These are phyloP conservation scores for Themeda triandra DNA, from an alignment of 176 grass and related monocot genomes.

Conservation along the genomic window DNA sequence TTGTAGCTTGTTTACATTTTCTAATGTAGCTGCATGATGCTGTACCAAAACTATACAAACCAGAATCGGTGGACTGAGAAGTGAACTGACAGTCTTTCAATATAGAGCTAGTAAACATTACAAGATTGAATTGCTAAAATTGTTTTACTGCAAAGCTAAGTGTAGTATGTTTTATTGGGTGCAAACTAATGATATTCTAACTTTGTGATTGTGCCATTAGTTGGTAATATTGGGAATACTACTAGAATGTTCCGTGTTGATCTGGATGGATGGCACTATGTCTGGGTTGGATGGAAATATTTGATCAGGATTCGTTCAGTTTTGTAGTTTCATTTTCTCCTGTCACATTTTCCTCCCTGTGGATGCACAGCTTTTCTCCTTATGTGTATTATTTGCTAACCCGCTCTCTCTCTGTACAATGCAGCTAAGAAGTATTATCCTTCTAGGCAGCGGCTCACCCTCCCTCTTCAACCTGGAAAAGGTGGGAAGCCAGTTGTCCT, in stretches of 20 bases:
- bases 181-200: background rate
- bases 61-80: background rate
- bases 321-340: background rate
- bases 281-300: background rate
- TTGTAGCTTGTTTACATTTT: background rate
- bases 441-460: constrained; percentile 78
- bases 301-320: background rate
- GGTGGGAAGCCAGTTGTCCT: too few relatives aligned
- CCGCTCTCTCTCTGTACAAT: background rate
- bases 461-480: constrained; percentile 50
- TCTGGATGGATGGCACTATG: background rate
- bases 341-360: background rate
- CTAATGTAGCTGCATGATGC: background rate
- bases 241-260: background rate
- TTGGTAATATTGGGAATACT: background rate
- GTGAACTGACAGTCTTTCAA: background rate
- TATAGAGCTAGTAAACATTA: background rate
- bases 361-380: background rate
- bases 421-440: constrained; percentile 93
- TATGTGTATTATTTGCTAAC: background rate
- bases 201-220: background rate
- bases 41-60: background rate
- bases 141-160: background rate
- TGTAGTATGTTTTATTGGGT: background rate
- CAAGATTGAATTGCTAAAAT: background rate